Evolutionary conservation across 2,329 filamentous ascomycete species (phyloP), one percentile per base, ranked within the genome.

Genomic region (Salinomyces thailandicus): DNA sequence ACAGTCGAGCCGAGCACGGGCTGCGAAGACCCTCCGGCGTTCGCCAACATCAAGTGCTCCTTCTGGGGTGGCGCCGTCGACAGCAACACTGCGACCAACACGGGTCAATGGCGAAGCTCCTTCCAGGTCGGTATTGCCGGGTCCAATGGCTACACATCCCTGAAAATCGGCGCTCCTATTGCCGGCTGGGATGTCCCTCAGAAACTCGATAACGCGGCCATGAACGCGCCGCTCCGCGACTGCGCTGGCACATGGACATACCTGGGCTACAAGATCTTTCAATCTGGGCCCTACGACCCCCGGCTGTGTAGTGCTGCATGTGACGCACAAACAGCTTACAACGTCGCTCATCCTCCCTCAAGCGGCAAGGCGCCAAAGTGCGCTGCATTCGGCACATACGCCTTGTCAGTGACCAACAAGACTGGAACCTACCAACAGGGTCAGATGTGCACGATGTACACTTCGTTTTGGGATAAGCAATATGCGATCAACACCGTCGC

Each of bases 361-460:
- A 26, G 39, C 17, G 44, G 42, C 8, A 17, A 5, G 18, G 31
- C 38, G n/a, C 37, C 50, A 17, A 39, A 47, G 46, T 60, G 55
- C 49, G 47, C 48, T 18, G 58, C 54, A 43, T 53, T 53, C 45
- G 55, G 58, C 37, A 55, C 55, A 2, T 58, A 59, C 38, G 32
- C 56, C 9, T 39, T 58, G 12, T 40, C 41, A 1, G 38, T 33
- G 24, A 14, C 34, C 22, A 37, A 43, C 12, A 24, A 24, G 20
- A 24, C 20, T n/a, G 20, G 20, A 24, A 7, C 20, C n/a, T 24
- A 24, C 20, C 27, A 39, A 3, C 37, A 42, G 2, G 45, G 46
- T 5, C 53, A 59, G 38, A 51, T 52, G 42, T 58, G 55, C 39
- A 36, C 48, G 7, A 34, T 51, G 31, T 53, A 52, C 40, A 43